Conservation (phyloP, 2,329 filamentous ascomycete species). For the Fusarium sp. region DNA sequence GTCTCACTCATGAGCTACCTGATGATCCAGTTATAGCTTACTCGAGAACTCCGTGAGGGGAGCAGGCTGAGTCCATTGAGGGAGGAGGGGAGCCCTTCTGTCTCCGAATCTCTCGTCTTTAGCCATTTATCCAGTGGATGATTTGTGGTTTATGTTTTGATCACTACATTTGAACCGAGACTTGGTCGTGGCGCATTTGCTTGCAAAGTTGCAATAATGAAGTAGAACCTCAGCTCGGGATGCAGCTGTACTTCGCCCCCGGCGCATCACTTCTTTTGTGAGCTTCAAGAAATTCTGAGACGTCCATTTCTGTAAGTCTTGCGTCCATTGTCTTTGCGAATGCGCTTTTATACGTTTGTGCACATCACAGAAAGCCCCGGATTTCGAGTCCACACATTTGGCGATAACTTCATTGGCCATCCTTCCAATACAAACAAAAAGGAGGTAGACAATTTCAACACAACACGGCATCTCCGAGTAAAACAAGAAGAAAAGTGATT, state of each 20-base stretch:
- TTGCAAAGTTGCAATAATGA: neutral
- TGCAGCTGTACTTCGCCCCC: no score
- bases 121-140: neutral
- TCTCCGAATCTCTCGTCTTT: no score
- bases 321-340: rapidly evolving
- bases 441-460: no score
- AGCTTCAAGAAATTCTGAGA: neutral
- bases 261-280: rapidly evolving
- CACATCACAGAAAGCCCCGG: neutral
- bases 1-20: rapidly evolving
- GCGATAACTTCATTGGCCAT: neutral
- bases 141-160: rapidly evolving
- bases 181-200: neutral
- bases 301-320: rapidly evolving
- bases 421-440: neutral
- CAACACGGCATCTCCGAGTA: no score
- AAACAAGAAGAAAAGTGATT: no score
- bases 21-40: neutral
- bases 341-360: neutral
- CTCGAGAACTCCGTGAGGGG: rapidly evolving
- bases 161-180: no score
- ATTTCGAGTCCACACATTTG: neutral
- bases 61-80: no score
- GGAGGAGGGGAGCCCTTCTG: neutral
- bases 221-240: neutral